Conservation (phyloP, 2,329 filamentous ascomycete genomes). For the Calonectria pteridis region DNA sequence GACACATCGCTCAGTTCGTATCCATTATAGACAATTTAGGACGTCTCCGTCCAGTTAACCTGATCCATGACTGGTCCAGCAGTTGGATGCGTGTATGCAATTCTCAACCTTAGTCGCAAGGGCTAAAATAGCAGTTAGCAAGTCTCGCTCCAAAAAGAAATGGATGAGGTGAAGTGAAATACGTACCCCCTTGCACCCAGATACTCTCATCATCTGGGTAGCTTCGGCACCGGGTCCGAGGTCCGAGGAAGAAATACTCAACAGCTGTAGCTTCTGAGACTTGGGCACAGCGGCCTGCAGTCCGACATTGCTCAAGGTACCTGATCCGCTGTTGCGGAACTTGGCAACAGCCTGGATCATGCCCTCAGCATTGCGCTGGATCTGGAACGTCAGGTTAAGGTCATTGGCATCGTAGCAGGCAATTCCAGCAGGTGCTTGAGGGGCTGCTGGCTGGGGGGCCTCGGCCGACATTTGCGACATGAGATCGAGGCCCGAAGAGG, state of each 20-base stretch:
- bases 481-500: slow-evolving; percentile 61
- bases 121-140: slow-evolving; percentile 65
- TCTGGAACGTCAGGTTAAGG: slow-evolving; percentile 81
- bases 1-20: slow-evolving; percentile 11
- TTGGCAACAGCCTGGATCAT: slow-evolving; percentile 85
- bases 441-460: slow-evolving; percentile 54
- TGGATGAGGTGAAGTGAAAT: background rate
- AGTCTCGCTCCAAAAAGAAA: background rate
- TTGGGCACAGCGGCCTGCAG: slow-evolving; percentile 97
- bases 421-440: slow-evolving; percentile 66
- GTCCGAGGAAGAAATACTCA: slow-evolving; percentile 87
- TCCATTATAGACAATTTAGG: slow-evolving; percentile 41
- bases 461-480: slow-evolving; percentile 63
- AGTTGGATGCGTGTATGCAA: slow-evolving; percentile 81
- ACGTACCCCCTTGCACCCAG: slow-evolving; percentile 90
- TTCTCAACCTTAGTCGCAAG: slow-evolving; percentile 86
- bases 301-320: slow-evolving; percentile 78
- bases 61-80: slow-evolving; percentile 85
- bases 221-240: slow-evolving; percentile 84
- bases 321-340: slow-evolving; percentile 81
- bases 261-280: slow-evolving; percentile 91
- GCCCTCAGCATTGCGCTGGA: slow-evolving; percentile 85
- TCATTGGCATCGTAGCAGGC: slow-evolving; percentile 90
- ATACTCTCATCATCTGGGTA: slow-evolving; percentile 90
- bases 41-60: slow-evolving; percentile 94